These are phyloP conservation scores for Linum lewisii DNA, from an alignment of 345 rosid species.

Conservation along the genomic window DNA sequence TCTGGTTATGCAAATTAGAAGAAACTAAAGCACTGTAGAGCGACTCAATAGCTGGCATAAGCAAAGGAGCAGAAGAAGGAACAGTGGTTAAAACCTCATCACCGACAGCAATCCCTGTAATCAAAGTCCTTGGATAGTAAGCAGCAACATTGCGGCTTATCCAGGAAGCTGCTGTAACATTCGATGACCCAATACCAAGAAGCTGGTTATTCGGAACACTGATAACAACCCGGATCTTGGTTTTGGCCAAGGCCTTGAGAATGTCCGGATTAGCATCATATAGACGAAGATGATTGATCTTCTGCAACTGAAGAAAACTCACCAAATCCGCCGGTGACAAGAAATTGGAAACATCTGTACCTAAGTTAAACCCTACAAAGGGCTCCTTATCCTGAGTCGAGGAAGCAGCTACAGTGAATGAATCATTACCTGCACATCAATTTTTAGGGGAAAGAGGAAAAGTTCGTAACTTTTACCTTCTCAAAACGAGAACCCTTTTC, in stretches of 20 bases:
- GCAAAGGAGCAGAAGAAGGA: conserved; percentile 74
- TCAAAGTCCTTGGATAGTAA: conserved; percentile 65
- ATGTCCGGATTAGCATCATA: conserved; percentile 78
- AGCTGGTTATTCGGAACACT: conserved; percentile 94
- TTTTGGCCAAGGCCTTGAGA: conserved; percentile 66
- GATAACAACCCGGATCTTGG: conserved; percentile 80
- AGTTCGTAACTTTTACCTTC: too few relatives aligned
- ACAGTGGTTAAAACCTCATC: conserved; percentile 88
- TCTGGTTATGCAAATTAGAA: conserved; percentile 71
- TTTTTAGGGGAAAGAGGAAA: too few relatives aligned
- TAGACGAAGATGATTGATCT: conserved; percentile 62
- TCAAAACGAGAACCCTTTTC: too few relatives aligned
- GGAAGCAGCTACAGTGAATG: too few relatives aligned
- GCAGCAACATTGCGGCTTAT: conserved; percentile 68
- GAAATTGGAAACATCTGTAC: conserved; percentile 60
- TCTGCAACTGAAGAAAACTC: conserved; percentile 59
- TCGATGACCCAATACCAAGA: conserved; percentile 86
- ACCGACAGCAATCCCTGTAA: conserved; percentile 72
- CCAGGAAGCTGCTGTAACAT: conserved; percentile 84
- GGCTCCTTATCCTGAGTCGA: conserved; percentile 44
- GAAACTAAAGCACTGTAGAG: conserved; percentile 84
- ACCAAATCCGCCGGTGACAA: conserved; percentile 42
- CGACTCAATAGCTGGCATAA: conserved; percentile 77
- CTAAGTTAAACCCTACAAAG: conserved; percentile 71
- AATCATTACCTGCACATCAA: too few relatives aligned